phyloP scores from a whole-genome alignment of 441 rosid genomes.

The Corymbia citriodora region DNA sequence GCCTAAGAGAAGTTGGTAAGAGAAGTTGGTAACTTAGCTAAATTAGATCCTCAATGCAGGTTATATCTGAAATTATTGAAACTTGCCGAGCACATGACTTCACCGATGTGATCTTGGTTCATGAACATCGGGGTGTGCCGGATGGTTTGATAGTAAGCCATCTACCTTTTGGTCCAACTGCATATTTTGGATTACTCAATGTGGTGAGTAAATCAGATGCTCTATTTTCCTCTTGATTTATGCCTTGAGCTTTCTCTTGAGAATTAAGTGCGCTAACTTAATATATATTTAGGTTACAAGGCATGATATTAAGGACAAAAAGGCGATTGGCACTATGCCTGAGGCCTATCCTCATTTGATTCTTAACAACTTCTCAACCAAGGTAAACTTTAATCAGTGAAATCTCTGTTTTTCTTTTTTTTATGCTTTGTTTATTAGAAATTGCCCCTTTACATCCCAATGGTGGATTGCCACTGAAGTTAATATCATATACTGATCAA shows the following conservation, averaged over 20 bases:
- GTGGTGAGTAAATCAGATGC: constrained; percentile 55
- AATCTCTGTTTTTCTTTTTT: neutral
- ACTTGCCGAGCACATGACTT: constrained; percentile 83
- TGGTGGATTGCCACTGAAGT: neutral
- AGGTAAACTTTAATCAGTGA: constrained; percentile 30
- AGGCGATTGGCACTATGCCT: constrained; percentile 77
- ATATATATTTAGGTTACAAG: constrained; percentile 61
- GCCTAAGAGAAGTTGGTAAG: neutral
- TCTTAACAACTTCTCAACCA: constrained; percentile 63
- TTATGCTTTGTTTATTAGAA: neutral
- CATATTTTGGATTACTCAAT: constrained; percentile 79
- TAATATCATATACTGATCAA: neutral
- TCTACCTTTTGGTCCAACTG: constrained; percentile 94
- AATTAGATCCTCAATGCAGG: constrained; percentile 34
- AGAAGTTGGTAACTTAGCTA: neutral
- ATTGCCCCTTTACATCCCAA: neutral
- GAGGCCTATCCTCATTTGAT: constrained; percentile 92
- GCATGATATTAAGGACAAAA: constrained; percentile 80
- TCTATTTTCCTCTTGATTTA: neutral
- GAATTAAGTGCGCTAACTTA: constrained; percentile 3
- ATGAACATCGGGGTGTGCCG: constrained; percentile 92
- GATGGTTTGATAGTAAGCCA: constrained; percentile 82
- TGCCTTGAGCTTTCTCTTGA: neutral
- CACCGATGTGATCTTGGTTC: constrained; percentile 87
- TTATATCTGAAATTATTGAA: constrained; percentile 85